Conservation (phyloP, 495 filamentous ascomycete species). For the Hyaloscypha bicolor region DNA sequence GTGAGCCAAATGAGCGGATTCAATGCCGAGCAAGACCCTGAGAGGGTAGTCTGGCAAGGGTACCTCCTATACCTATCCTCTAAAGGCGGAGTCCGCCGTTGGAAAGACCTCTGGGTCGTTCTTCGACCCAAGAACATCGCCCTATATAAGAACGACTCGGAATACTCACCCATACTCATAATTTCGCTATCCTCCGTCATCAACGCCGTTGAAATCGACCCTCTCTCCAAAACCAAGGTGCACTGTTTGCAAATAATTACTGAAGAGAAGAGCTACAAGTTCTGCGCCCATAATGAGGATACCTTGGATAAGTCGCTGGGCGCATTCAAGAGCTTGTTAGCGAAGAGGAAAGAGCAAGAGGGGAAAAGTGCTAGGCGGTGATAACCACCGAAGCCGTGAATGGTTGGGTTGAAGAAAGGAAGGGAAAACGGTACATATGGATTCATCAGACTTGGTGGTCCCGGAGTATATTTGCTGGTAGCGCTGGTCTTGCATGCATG, state of each 20-base stretch:
- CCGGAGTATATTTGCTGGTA: background rate
- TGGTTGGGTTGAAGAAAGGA: background rate
- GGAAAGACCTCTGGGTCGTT: slow-evolving; percentile 94
- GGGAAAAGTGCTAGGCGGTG: slow-evolving; percentile 10
- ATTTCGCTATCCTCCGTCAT: slow-evolving; percentile 79
- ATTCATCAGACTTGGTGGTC: slow-evolving; percentile 13
- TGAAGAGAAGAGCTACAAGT: slow-evolving; percentile 89
- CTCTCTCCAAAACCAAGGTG: slow-evolving; percentile 78
- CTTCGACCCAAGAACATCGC: slow-evolving; percentile 84
- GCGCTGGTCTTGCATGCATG: slow-evolving; percentile 6
- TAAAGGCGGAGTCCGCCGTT: slow-evolving; percentile 85
- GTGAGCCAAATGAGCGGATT: slow-evolving; percentile 57
- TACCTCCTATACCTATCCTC: slow-evolving; percentile 85
- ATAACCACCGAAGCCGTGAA: background rate
- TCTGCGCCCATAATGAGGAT: slow-evolving; percentile 83
- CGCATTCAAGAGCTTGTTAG: slow-evolving; percentile 84
- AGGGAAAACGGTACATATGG: slow-evolving; percentile 6
- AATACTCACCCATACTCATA: slow-evolving; percentile 86
- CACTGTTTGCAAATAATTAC: slow-evolving; percentile 93
- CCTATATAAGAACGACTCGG: slow-evolving; percentile 90
- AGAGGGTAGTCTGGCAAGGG: slow-evolving; percentile 88
- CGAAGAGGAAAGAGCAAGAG: slow-evolving; percentile 58
- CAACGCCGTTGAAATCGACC: slow-evolving; percentile 90
- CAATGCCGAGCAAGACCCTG: slow-evolving; percentile 56
- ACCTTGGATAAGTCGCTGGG: slow-evolving; percentile 81